Evolutionary conservation across 139 green algal species (phyloP), one percentile per base, ranked within the genome.

Genomic region (Zygnema cylindricum): DNA sequence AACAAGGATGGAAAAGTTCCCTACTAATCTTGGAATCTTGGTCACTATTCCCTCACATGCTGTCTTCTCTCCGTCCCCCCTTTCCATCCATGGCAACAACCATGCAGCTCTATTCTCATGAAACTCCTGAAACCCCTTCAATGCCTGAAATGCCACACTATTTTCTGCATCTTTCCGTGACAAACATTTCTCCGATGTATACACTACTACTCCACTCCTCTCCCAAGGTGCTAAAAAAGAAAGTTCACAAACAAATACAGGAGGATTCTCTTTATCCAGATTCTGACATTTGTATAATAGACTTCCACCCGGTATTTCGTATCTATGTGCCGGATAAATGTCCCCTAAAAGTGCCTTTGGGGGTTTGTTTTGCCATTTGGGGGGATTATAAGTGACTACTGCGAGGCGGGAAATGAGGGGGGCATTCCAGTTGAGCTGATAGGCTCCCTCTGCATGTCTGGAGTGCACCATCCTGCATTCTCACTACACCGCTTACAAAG

Each of bases 391-490:
- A 25, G 71, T 83, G 3, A 3, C 33, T 55, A 16, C 39, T 23
- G 77, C 39, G 11, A 85, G 49, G 33, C 71, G 43, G 11, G 43
- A 76, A 54, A 54, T 54, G 16, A 85, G 39, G 16, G 49, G 43
- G 3, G 77, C 77, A 41, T 54, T 54, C 7, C 77, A 54, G 77
- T 54, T 85, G 77, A 85, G 77, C 77, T 41, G 57, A 54, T 85
- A 85, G 16, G 49, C 49, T 43, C 77, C 77, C 35, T 41, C 49
- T 7, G 77, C 54, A 25, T 63, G 49, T 63, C 49, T 7, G 7
- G 49, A 7, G 7, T 63, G 49, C 7, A 63, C 49, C 49, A 63
- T 63, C 49, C 49, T 63, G 49, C 49, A 63, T 63, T 7, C 49
- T 16, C 49, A n/a, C n/a, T n/a, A n/a, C n/a, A n/a, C n/a, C n/a